These are phyloP conservation scores for Fraxinus excelsior DNA, from an alignment of 257 asterid species.

Conservation along the genomic window DNA sequence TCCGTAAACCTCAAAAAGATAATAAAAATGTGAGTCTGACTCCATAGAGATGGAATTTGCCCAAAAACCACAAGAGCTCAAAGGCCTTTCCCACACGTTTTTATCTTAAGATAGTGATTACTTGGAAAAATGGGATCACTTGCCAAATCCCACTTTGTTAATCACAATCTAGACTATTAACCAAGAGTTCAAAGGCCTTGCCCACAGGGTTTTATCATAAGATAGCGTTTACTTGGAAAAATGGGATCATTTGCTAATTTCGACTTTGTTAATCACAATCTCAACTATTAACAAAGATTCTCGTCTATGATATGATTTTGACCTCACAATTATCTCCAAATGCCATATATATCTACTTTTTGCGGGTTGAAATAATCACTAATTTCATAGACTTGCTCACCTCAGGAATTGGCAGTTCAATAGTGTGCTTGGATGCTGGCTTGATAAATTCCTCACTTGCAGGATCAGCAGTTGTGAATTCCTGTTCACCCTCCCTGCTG, in stretches of 20 bases:
- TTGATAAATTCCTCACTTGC: slow-evolving; percentile 48
- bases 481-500: slow-evolving; percentile 48
- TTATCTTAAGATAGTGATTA: no score
- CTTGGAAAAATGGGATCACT: background rate
- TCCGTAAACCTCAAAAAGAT: background rate
- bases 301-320: background rate
- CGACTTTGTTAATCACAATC: background rate
- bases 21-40: background rate
- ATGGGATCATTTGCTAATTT: background rate
- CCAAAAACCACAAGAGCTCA: background rate
- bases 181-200: background rate
- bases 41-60: background rate
- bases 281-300: background rate
- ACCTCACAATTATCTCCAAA: no score
- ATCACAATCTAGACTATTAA: background rate
- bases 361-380: background rate
- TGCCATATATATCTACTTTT: background rate
- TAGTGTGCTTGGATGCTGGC: slow-evolving; percentile 44
- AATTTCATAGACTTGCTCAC: slow-evolving; percentile 17
- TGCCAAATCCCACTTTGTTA: background rate
- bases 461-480: slow-evolving; percentile 42
- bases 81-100: no score
- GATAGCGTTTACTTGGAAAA: background rate
- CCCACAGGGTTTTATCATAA: background rate
- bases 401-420: slow-evolving; percentile 50